Percentiles rank a stretch among this genome's conserved stretches.
Conservation (phyloP, 225 moss, liverwort and hornwort species). For the Sphagnum tenellum region DNA sequence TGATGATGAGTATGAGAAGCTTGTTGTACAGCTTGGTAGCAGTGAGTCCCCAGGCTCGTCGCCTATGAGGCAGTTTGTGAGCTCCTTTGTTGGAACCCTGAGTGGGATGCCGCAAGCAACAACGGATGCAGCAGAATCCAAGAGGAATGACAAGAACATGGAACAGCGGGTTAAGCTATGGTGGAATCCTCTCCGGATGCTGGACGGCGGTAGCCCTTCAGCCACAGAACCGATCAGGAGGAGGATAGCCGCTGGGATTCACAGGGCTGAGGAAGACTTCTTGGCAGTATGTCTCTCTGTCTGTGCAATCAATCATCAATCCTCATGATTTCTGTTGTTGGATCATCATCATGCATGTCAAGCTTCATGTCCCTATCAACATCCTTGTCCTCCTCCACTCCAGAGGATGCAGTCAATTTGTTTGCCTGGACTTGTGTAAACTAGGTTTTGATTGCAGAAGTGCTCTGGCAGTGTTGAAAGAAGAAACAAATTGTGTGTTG, state of each 20-base stretch:
- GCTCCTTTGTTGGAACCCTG: constrained; percentile 29
- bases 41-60: too few species aligned
- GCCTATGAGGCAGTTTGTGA: constrained; percentile 3
- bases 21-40: too few species aligned
- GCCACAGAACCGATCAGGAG: constrained; percentile 44
- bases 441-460: not conserved
- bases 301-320: not conserved
- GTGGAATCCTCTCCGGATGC: constrained; percentile 58
- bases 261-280: constrained; percentile 80
- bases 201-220: constrained; percentile 50
- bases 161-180: constrained; percentile 6
- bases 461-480: not conserved
- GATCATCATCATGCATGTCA: not conserved
- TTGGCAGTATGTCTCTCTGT: constrained; percentile 46
- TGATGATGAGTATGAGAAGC: too few species aligned
- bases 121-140: constrained; percentile 9
- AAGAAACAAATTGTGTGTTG: not conserved
- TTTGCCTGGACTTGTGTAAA: not conserved
- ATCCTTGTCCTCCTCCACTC: constrained; percentile 1
- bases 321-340: constrained; percentile 3
- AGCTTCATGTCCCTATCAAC: too few species aligned
- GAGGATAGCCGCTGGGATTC: constrained; percentile 60
- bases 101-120: constrained; percentile 44
- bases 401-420: not conserved
- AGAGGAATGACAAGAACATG: constrained; percentile 18